Conservation (phyloP, 805 yeast genomes). For the Scheffersomyces ergatensis region DNA sequence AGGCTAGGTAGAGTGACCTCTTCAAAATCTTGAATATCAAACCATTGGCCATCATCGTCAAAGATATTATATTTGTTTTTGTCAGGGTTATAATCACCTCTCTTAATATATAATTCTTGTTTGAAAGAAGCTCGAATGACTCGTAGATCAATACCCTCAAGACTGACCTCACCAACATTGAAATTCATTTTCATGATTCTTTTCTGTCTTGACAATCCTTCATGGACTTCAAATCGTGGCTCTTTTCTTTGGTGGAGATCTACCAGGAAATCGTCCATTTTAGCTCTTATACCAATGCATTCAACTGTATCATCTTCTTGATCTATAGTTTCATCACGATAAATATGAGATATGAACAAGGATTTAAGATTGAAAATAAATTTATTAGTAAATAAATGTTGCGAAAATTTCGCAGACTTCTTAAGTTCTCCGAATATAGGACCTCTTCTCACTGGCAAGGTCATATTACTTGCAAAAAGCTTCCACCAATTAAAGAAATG, state of each 20-base stretch:
- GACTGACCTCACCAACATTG: slow-evolving; percentile 61
- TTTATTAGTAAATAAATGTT: slow-evolving; percentile 72
- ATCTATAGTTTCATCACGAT: slow-evolving; percentile 42
- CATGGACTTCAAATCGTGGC: slow-evolving; percentile 32
- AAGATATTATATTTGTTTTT: slow-evolving; percentile 29
- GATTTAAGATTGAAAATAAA: slow-evolving; percentile 74
- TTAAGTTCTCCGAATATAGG: slow-evolving; percentile 57
- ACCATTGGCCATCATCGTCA: slow-evolving; percentile 60
- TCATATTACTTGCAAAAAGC: slow-evolving; percentile 73
- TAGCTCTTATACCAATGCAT: slow-evolving; percentile 64
- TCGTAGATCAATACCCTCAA: slow-evolving; percentile 59
- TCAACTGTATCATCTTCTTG: slow-evolving; percentile 44
- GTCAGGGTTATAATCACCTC: background rate
- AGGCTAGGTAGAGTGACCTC: slow-evolving; percentile 51
- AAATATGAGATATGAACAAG: slow-evolving; percentile 70
- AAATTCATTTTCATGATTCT: slow-evolving; percentile 57
- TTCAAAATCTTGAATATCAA: slow-evolving; percentile 58
- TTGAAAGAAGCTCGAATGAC: slow-evolving; percentile 48
- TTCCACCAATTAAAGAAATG: slow-evolving; percentile 86
- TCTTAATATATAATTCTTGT: slow-evolving; percentile 20
- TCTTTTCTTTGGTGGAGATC: slow-evolving; percentile 43
- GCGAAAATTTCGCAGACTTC: slow-evolving; percentile 66
- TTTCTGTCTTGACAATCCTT: slow-evolving; percentile 45
- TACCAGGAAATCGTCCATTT: slow-evolving; percentile 34
- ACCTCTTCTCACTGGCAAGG: slow-evolving; percentile 80